These are phyloP conservation scores for Ochromonas danica DNA, from an alignment of 108 stramenopile species.

Conservation along the genomic window DNA sequence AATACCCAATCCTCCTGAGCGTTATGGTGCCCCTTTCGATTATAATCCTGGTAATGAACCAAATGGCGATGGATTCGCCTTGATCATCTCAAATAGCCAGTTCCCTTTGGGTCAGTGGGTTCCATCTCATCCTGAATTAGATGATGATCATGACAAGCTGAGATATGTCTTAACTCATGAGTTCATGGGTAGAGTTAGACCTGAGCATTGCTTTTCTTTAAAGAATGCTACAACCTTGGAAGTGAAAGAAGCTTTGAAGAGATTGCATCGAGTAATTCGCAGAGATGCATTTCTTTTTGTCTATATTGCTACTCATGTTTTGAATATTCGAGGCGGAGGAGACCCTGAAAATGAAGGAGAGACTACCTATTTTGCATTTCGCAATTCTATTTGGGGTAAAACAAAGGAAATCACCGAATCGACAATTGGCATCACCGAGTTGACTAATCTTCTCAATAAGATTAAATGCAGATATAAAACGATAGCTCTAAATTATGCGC, in stretches of 20 bases:
- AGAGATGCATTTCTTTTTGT: background rate
- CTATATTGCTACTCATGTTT: background rate
- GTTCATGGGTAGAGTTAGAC: background rate
- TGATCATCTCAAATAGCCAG: background rate
- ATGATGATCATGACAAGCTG: background rate
- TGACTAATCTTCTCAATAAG: background rate
- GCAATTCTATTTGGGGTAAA: background rate
- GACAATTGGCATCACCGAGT: background rate
- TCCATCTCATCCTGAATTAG: background rate
- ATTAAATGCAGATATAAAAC: background rate
- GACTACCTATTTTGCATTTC: background rate
- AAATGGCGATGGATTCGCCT: background rate
- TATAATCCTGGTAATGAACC: conserved; percentile 3
- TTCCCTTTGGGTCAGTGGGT: conserved; percentile 4
- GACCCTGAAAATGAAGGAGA: background rate
- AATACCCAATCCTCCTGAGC: background rate
- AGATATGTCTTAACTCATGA: background rate
- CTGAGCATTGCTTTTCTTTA: background rate
- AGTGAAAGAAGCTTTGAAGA: background rate
- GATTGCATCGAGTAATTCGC: background rate
- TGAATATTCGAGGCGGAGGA: background rate
- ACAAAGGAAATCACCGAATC: background rate
- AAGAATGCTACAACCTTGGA: conserved; percentile 11
- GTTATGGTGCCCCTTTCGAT: conserved; percentile 11
- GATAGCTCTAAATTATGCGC: background rate